Evolutionary conservation across 192 early-diverging fungal species (phyloP).

Genomic region (Mortierella alpina): DNA sequence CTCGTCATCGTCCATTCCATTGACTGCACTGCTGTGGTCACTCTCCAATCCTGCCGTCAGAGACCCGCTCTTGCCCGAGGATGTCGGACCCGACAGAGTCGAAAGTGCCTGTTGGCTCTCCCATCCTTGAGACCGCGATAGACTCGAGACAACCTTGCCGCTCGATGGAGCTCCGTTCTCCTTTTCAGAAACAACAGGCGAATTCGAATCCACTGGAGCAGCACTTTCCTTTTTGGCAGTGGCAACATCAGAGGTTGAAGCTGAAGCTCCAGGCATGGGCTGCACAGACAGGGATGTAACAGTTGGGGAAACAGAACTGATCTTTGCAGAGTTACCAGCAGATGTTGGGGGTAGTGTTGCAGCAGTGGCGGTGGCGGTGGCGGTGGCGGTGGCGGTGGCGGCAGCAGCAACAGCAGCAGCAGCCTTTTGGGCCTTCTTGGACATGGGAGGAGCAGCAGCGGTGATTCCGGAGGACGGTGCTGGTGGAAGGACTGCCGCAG

Average conservation of each 20-base stretch:
- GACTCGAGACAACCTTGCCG: conserved; percentile 17
- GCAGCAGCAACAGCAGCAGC: conserved; percentile 7
- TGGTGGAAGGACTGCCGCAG: not conserved
- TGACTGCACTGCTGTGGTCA: not conserved
- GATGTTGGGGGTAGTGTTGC: conserved; percentile 11
- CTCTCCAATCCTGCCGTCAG: not conserved
- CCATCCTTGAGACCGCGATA: conserved; percentile 3
- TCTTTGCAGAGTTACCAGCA: not conserved
- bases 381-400: not conserved
- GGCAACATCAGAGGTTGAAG: not conserved
- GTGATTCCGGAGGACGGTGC: not conserved
- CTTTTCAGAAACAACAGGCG: not conserved
- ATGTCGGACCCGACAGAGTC: not conserved
- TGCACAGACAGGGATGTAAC: conserved; percentile 11
- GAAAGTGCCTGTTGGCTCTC: conserved; percentile 7
- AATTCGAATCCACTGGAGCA: too few relatives aligned
- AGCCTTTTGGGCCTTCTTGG: not conserved
- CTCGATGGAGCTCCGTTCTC: conserved; percentile 4
- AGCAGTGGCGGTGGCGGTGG: not conserved
- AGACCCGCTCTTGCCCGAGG: not conserved
- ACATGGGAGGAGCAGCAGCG: not conserved
- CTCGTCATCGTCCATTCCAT: not conserved
- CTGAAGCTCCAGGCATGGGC: too few relatives aligned
- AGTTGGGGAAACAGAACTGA: not conserved
- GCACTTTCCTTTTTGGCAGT: not conserved